Evolutionary conservation across 305 asterid species (phyloP).

Genomic region (Solanum hybrid): DNA sequence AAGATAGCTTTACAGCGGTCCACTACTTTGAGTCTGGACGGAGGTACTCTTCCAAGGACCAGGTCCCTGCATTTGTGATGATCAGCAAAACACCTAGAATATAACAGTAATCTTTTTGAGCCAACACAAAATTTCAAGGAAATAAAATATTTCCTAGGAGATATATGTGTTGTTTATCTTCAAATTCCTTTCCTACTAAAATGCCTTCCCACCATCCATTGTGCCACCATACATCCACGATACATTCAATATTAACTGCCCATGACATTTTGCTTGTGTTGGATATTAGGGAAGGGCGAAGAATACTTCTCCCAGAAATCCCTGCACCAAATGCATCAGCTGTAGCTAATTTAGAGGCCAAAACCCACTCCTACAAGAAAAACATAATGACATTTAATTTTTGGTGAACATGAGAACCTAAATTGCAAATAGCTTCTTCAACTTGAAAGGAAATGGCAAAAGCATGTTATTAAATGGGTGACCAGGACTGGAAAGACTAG

Average conservation of each 20-base stretch:
- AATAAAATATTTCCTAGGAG: constrained; percentile 45
- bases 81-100: too few species aligned
- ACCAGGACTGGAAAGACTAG: neutral
- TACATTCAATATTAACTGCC: constrained; percentile 32
- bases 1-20: too few species aligned
- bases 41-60: too few species aligned
- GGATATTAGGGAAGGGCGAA: constrained; percentile 35
- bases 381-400: neutral
- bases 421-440: neutral
- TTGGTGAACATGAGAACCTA: neutral
- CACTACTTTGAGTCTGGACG: too few species aligned
- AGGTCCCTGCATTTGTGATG: too few species aligned
- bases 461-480: neutral
- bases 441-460: neutral
- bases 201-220: constrained; percentile 99
- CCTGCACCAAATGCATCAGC: constrained; percentile 44
- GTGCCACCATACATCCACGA: constrained; percentile 78
- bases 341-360: constrained; percentile 42
- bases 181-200: constrained; percentile 40
- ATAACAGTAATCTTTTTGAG: neutral
- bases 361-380: constrained; percentile 68
- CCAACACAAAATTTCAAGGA: neutral
- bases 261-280: constrained; percentile 13
- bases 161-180: constrained; percentile 32
- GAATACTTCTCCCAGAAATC: constrained; percentile 42